These are phyloP conservation scores for Verticillium tricorpus DNA, from an alignment of 2,329 filamentous ascomycete species.

Conservation along the genomic window DNA sequence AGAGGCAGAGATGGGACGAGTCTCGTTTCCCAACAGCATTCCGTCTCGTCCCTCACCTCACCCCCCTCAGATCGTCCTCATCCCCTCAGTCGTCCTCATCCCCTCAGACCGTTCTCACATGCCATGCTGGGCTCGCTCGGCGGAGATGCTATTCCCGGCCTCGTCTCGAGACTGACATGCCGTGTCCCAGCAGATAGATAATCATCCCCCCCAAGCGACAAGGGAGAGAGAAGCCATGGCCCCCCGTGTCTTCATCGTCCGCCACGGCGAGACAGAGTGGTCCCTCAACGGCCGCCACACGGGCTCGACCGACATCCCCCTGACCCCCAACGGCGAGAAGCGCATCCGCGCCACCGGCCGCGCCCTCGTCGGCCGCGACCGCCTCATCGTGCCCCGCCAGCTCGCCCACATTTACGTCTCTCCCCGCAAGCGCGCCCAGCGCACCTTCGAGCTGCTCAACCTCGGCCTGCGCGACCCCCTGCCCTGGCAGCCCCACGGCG, in stretches of 20 bases:
- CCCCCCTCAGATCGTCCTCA: neutral
- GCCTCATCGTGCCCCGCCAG: conserved; percentile 78
- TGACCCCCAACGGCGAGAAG: conserved; percentile 78
- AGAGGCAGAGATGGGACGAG: neutral
- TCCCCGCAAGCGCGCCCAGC: conserved; percentile 76
- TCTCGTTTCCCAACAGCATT: neutral
- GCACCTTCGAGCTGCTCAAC: conserved; percentile 83
- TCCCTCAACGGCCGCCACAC: conserved; percentile 84
- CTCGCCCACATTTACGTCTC: conserved; percentile 86
- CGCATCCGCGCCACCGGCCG: conserved; percentile 71
- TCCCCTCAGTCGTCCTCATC: too few relatives aligned
- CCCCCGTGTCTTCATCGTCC: conserved; percentile 75
- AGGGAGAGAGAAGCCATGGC: conserved; percentile 25
- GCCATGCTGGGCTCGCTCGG: neutral
- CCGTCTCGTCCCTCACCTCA: neutral
- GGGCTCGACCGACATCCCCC: conserved; percentile 76
- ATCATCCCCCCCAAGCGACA: too few relatives aligned
- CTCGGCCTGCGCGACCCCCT: conserved; percentile 64
- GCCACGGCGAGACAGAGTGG: conserved; percentile 96
- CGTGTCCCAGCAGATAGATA: neutral
- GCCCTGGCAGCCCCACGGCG: conserved; percentile 62
- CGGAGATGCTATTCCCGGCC: neutral
- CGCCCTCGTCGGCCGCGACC: conserved; percentile 77
- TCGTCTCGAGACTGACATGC: neutral
- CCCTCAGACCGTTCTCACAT: neutral